Percentiles rank a stretch among this genome's conserved stretches.
phyloP scores from a whole-genome alignment of 73 alveolate species.

The Tetrahymena thermophila region DNA sequence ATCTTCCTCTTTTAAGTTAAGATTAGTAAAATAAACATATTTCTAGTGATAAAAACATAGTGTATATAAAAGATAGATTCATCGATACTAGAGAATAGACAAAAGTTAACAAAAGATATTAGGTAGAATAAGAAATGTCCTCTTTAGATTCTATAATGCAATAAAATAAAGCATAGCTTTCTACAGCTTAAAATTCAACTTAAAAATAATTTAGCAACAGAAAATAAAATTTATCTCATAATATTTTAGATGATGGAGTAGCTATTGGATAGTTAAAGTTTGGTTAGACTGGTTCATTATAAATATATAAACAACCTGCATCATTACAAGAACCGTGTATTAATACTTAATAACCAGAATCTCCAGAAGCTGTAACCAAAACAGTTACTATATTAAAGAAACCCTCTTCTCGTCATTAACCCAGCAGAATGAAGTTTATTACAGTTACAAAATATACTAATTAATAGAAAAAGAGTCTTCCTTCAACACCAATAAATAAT shows the following conservation, averaged over 20 bases:
- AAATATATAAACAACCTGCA: background rate
- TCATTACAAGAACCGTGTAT: background rate
- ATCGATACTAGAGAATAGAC: background rate
- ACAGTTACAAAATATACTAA: background rate
- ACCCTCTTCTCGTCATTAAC: background rate
- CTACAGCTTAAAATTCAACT: background rate
- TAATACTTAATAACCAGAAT: background rate
- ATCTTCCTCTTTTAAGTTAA: background rate
- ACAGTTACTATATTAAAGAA: background rate
- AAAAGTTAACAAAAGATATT: background rate
- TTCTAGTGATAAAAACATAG: background rate
- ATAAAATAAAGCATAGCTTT: background rate
- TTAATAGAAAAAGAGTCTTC: background rate
- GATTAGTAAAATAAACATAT: background rate
- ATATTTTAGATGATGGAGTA: background rate
- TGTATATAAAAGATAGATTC: background rate
- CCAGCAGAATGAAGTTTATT: background rate
- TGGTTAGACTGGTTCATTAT: background rate
- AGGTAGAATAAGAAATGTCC: background rate
- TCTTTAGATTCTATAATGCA: background rate
- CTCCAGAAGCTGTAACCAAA: background rate
- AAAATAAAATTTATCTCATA: background rate
- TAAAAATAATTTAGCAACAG: background rate
- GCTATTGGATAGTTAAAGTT: background rate
- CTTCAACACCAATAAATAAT: background rate